Percentiles rank a stretch among this genome's conserved stretches.
Conservation (phyloP, 345 rosid genomes). For the Aegle marmelos region DNA sequence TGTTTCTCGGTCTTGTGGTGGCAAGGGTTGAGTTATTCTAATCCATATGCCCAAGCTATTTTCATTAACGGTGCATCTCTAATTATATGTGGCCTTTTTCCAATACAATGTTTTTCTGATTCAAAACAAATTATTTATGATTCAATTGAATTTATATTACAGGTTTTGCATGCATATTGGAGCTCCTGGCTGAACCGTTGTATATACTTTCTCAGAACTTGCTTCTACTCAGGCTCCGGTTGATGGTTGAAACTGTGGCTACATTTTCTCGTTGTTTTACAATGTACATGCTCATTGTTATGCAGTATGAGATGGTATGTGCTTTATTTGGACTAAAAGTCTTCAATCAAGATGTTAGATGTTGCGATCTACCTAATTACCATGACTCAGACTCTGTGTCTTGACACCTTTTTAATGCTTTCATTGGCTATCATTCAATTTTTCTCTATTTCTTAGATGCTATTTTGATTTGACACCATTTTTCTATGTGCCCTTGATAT, state of each 20-base stretch:
- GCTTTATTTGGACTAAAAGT: conserved; percentile 8
- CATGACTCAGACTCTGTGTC: background rate
- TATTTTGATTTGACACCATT: background rate
- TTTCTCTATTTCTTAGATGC: background rate
- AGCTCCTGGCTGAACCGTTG: conserved; percentile 87
- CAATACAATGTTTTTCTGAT: background rate
- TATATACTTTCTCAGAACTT: conserved; percentile 87
- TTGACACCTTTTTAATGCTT: conserved; percentile 1
- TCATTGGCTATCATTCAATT: background rate
- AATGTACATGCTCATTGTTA: conserved; percentile 65
- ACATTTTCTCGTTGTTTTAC: conserved; percentile 73
- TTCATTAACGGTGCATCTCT: conserved; percentile 69
- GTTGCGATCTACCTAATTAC: background rate
- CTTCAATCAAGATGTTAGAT: conserved; percentile 3
- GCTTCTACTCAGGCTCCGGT: conserved; percentile 63
- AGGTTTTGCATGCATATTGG: conserved; percentile 85
- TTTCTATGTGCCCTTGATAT: background rate
- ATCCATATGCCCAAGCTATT: conserved; percentile 73
- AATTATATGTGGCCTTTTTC: background rate
- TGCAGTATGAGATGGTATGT: conserved; percentile 59
- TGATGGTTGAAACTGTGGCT: conserved; percentile 77
- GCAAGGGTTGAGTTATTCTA: conserved; percentile 64
- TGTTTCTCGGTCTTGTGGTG: conserved; percentile 70
- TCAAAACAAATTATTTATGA: background rate
- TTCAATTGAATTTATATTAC: conserved; percentile 22